A percentile compares a stretch with the other conserved stretches of the same genome.
Evolutionary conservation across 1,284 basidiomycete genomes (phyloP).

Genomic region (Albatrellus sp.): DNA sequence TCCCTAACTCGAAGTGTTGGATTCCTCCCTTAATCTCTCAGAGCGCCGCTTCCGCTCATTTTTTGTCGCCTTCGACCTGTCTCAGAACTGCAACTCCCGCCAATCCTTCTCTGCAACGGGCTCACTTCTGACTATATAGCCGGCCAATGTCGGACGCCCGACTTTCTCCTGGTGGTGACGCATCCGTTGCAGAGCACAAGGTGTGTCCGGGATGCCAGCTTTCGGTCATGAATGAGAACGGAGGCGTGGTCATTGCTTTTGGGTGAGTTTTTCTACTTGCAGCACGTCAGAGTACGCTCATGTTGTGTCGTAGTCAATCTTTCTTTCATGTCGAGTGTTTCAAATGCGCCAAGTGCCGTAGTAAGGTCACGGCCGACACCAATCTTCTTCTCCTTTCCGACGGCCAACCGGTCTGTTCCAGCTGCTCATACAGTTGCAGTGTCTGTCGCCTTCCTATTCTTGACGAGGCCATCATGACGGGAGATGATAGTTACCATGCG

Average conservation of each 20-base stretch:
- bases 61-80: no score
- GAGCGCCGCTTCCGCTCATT: no score
- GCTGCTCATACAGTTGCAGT: constrained; percentile 95
- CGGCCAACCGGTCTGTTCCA: constrained; percentile 92
- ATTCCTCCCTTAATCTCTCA: no score
- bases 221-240: constrained; percentile 74
- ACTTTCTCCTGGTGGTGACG: background rate
- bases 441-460: constrained; percentile 86
- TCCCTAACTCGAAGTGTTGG: no score
- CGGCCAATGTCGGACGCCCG: constrained; percentile 6
- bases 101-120: no score
- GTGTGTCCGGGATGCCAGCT: constrained; percentile 78
- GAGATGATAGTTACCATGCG: constrained; percentile 97
- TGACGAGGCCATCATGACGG: constrained; percentile 98
- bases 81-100: no score
- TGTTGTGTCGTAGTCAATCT: constrained; percentile 42
- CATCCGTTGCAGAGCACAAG: constrained; percentile 38
- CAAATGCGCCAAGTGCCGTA: constrained; percentile 72
- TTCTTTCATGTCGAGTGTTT: constrained; percentile 79
- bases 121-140: background rate
- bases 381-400: constrained; percentile 93
- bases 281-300: constrained; percentile 15
- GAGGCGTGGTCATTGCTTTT: constrained; percentile 84
- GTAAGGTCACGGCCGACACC: constrained; percentile 83
- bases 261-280: constrained; percentile 40